Evolutionary conservation across 345 rosid genomes (phyloP).

Genomic region (Lumnitzera littorea): DNA sequence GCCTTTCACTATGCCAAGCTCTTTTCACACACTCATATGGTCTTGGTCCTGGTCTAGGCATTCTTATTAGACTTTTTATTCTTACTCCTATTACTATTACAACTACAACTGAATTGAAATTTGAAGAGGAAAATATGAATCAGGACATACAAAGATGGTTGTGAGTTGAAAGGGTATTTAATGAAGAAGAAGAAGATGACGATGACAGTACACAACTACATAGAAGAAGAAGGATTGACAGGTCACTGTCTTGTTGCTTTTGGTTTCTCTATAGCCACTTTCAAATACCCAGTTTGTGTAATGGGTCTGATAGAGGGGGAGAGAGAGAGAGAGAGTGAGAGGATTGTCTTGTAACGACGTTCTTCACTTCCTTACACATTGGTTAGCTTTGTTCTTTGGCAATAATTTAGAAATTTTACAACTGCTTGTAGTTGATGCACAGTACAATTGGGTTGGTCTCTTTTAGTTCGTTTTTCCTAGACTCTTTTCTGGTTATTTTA

Average conservation of each 20-base stretch:
- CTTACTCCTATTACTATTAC: neutral
- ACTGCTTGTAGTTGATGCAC: no score
- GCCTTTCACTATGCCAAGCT: constrained; percentile 98
- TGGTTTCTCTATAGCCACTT: constrained; percentile 14
- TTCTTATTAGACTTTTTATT: constrained; percentile 20
- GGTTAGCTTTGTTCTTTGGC: no score
- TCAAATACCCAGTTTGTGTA: constrained; percentile 28
- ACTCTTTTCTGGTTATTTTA: no score
- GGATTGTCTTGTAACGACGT: no score
- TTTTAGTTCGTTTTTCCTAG: no score
- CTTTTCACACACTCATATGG: constrained; percentile 92
- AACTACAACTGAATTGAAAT: no score
- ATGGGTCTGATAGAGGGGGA: neutral
- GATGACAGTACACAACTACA: constrained; percentile 9
- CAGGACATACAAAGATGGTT: neutral
- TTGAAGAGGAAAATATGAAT: constrained; percentile 5
- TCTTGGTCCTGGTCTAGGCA: constrained; percentile 94
- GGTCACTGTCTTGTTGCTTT: constrained; percentile 17
- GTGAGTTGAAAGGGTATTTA: constrained; percentile 2
- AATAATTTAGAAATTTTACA: no score
- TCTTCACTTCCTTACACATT: no score
- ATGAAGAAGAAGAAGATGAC: neutral
- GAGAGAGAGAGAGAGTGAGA: constrained; percentile 13
- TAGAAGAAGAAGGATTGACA: constrained; percentile 17
- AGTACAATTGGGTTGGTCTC: no score